Conservation (phyloP, 805 yeast species). For the Jamesozyma piceae region DNA sequence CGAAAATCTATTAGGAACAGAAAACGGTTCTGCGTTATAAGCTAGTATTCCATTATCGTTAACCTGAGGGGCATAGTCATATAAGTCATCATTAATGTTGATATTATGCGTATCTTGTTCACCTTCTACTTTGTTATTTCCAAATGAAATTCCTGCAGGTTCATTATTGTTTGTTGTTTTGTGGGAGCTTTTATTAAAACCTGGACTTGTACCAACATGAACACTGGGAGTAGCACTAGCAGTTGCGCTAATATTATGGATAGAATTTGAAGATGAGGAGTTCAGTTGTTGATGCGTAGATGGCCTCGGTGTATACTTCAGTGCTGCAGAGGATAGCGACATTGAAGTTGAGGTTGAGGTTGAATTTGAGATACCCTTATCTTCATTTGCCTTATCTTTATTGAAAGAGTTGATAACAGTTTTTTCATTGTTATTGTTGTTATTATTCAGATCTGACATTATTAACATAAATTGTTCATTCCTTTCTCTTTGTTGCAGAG, state of each 20-base stretch:
- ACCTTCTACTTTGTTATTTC: slow-evolving; percentile 25
- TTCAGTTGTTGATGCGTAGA: slow-evolving; percentile 3
- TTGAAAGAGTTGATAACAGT: neutral
- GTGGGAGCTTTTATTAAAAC: neutral
- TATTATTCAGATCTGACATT: slow-evolving; percentile 3
- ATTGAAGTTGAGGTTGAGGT: slow-evolving; percentile 32
- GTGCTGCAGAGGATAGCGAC: slow-evolving; percentile 41
- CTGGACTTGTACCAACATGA: neutral
- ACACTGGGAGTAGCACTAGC: neutral
- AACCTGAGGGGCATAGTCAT: slow-evolving; percentile 1
- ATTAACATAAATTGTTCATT: slow-evolving; percentile 32
- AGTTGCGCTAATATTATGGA: neutral
- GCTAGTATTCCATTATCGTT: neutral
- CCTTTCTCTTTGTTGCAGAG: slow-evolving; percentile 47
- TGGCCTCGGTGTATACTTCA: slow-evolving; percentile 48
- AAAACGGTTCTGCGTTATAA: slow-evolving; percentile 4
- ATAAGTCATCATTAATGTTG: slow-evolving; percentile 1
- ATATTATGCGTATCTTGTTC: slow-evolving; percentile 8
- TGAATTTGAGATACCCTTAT: slow-evolving; percentile 6
- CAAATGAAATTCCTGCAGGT: slow-evolving; percentile 33
- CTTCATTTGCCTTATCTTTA: neutral
- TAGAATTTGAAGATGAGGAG: neutral
- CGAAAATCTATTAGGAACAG: slow-evolving; percentile 68
- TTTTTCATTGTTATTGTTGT: neutral
- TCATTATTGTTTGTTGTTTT: neutral